Base-by-base conservation (phyloP, 2,329 filamentous ascomycete species). In the Paracoccidioides brasiliensis region DNA sequence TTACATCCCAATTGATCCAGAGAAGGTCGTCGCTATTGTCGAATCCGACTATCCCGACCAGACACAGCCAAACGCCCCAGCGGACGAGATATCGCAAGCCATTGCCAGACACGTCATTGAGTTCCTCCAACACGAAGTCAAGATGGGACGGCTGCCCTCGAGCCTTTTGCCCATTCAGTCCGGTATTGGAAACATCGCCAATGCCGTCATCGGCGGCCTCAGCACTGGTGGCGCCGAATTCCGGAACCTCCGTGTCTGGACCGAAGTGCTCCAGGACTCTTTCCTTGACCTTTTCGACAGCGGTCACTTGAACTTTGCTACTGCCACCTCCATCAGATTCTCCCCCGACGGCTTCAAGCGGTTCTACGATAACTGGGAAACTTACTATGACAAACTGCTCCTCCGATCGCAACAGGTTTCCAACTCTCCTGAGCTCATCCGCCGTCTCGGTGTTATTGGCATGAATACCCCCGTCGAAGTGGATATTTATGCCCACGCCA, bases 381-480 rank as follows among this genome's bases (percentile, higher is more conserved):
- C 75, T 41, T 95, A 95, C 72, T 77, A 85, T 52, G 79, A 85
- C 67, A 91, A 90, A 76, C 81, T 94, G 2, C 84, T 95, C 56
- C 83, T 95, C 50, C 86, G 90, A 59, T 84, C 84, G n/a, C 89
- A 95, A 74, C 82, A 87, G 68, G 86, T 95, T 8, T 90, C 86
- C 66, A 95, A 95, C 78, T 86, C 84, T 2, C 89, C 89, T 57
- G 89, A 95, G 73, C 90, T 95, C 73, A 95, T 95, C 74, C 82
- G 88, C 55, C 81, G 89, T 32, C 77, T 95, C 1, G 89, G 89
- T 58, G 84, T 90, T 62, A 95, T 95, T 64, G 89, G 88, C 69
- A 95, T 95, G 89, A 95, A 95, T 79, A 95, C 89, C 0, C 89
- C 89, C 28, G 88, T 95, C 49, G 90, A 95, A 73, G 89, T 95